phyloP scores from a whole-genome alignment of 192 early-diverging fungal species.

The Gamsiella multidivaricata region DNA sequence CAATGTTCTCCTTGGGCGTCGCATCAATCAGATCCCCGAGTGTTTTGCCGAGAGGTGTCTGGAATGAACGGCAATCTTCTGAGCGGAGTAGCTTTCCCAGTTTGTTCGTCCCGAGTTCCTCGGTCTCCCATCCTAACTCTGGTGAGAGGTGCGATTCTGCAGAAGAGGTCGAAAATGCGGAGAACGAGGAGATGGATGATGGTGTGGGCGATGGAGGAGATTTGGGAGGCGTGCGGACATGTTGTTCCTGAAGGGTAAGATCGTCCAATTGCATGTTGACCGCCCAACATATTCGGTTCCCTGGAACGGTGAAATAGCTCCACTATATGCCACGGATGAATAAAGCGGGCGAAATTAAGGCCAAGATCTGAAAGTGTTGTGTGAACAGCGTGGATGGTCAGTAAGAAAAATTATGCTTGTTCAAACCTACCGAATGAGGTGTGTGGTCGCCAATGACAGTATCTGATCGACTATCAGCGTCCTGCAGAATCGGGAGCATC shows the following conservation, averaged over 20 bases:
- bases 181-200: slow-evolving; percentile 3
- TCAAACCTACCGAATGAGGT: slow-evolving; percentile 11
- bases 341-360: not conserved
- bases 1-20: slow-evolving; percentile 11
- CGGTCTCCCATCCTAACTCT: not conserved
- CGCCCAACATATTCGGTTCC: slow-evolving; percentile 14
- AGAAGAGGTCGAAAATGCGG: not conserved
- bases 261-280: slow-evolving; percentile 24
- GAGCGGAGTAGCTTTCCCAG: not conserved
- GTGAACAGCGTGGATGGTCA: too few species aligned
- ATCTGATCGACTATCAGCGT: slow-evolving; percentile 1
- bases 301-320: slow-evolving; percentile 17
- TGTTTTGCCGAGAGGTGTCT: slow-evolving; percentile 8
- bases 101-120: not conserved
- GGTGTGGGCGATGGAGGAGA: slow-evolving; percentile 11
- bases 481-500: not conserved
- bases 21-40: slow-evolving; percentile 16
- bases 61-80: slow-evolving; percentile 12
- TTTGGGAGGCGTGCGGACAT: not conserved
- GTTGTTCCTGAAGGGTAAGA: slow-evolving; percentile 15
- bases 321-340: not conserved
- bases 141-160: not conserved
- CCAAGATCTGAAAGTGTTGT: too few species aligned
- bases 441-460: slow-evolving; percentile 1
- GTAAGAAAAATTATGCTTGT: not conserved